These are phyloP conservation scores for Crithidia sp. DNA, from an alignment of 208 protist species.

Conservation along the genomic window DNA sequence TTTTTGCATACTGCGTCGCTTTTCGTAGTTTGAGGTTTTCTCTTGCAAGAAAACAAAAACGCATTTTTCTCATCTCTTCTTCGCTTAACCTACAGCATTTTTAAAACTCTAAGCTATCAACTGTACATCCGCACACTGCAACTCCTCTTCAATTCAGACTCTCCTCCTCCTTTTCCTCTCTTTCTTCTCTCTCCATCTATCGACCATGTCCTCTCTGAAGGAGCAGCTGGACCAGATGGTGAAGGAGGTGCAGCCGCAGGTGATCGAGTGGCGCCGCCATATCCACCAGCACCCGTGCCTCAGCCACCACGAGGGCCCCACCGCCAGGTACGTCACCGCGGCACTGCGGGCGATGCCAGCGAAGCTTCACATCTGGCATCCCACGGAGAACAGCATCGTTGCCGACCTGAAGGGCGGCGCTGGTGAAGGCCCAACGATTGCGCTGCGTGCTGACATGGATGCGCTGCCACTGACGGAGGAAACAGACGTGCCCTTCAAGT, in stretches of 20 bases:
- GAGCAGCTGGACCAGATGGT: constrained; percentile 28
- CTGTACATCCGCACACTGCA: no score
- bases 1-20: no score
- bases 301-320: constrained; percentile 51
- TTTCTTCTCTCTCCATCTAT: not conserved
- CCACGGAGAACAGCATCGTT: constrained; percentile 36
- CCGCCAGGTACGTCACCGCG: constrained; percentile 53
- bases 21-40: no score
- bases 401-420: constrained; percentile 52
- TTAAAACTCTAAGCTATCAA: no score
- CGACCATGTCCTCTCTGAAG: constrained; percentile 25
- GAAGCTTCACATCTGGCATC: constrained; percentile 40
- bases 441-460: constrained; percentile 67
- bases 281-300: constrained; percentile 58
- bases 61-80: no score
- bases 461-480: constrained; percentile 63
- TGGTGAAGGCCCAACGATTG: constrained; percentile 45
- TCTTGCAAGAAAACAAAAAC: no score
- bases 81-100: no score
- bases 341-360: constrained; percentile 38
- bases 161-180: not conserved
- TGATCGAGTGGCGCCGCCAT: constrained; percentile 69
- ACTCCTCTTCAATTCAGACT: no score
- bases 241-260: constrained; percentile 40
- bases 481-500: constrained; percentile 51